Evolutionary conservation across 176 grass and related monocot species (phyloP).

Genomic region (Oryza coarctata): DNA sequence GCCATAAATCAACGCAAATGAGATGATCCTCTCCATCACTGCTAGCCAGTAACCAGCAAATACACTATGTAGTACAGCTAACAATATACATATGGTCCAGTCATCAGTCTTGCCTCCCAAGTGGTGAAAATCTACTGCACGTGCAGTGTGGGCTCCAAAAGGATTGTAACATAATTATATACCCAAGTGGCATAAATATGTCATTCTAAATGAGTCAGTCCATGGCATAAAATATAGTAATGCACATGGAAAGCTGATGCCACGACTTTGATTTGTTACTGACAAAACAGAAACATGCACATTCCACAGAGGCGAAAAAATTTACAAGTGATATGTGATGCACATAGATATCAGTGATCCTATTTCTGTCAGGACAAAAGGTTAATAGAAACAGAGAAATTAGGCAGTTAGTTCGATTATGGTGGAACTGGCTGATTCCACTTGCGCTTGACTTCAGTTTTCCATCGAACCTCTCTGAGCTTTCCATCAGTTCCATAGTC

Average conservation of each 20-base stretch:
- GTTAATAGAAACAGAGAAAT: not conserved
- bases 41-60: not conserved
- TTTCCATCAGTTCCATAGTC: constrained; percentile 85
- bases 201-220: constrained; percentile 7
- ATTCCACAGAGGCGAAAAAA: constrained; percentile 13
- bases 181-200: constrained; percentile 33
- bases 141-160: not conserved
- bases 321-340: constrained; percentile 31
- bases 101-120: constrained; percentile 12
- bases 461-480: constrained; percentile 79
- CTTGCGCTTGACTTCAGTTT: constrained; percentile 82
- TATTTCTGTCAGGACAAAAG: constrained; percentile 34
- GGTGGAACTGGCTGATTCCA: constrained; percentile 52
- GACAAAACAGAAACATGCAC: constrained; percentile 16
- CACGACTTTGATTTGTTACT: not conserved
- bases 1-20: not conserved
- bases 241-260: constrained; percentile 33
- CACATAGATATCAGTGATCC: constrained; percentile 27
- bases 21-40: not conserved
- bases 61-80: not conserved
- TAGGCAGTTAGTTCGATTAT: constrained; percentile 10
- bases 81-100: not conserved
- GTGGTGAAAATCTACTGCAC: constrained; percentile 18
- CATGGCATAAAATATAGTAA: constrained; percentile 11
- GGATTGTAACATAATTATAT: not conserved